A percentile compares a stretch with the other conserved stretches of the same genome.
Evolutionary conservation across 2,329 filamentous ascomycete genomes (phyloP).

Genomic region (Scedosporium boydii): DNA sequence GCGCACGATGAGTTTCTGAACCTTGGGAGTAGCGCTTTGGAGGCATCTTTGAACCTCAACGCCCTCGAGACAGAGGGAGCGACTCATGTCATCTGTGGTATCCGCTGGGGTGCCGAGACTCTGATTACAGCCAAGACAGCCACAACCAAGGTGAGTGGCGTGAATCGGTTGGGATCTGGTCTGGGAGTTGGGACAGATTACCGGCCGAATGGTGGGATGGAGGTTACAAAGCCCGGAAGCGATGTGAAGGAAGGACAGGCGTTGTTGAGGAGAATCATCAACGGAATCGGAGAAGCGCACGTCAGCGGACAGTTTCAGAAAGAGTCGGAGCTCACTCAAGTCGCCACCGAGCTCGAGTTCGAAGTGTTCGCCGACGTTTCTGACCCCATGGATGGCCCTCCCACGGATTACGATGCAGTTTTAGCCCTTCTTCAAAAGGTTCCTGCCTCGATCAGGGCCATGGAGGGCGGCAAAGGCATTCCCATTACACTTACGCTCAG

Average conservation of each 20-base stretch:
- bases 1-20: background rate
- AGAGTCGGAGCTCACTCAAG: too few species aligned
- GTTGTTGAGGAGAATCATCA: too few species aligned
- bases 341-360: too few species aligned
- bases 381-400: background rate
- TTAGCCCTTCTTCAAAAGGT: background rate
- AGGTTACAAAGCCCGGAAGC: too few species aligned
- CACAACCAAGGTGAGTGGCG: background rate
- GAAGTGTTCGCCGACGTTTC: too few species aligned
- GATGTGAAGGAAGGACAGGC: too few species aligned
- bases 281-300: too few species aligned
- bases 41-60: background rate
- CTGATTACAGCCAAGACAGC: background rate
- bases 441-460: background rate
- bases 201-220: background rate
- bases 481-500: background rate
- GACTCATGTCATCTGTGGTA: background rate
- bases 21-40: background rate
- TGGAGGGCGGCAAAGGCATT: background rate
- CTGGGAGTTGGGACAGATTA: background rate
- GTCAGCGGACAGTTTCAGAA: too few species aligned
- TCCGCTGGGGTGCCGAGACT: background rate
- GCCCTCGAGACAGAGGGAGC: background rate
- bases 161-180: background rate
- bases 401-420: background rate